Percentiles rank a stretch among this genome's conserved stretches.
Evolutionary conservation across 352 stramenopile genomes (phyloP).

Genomic region (Phytophthora pinifolia): DNA sequence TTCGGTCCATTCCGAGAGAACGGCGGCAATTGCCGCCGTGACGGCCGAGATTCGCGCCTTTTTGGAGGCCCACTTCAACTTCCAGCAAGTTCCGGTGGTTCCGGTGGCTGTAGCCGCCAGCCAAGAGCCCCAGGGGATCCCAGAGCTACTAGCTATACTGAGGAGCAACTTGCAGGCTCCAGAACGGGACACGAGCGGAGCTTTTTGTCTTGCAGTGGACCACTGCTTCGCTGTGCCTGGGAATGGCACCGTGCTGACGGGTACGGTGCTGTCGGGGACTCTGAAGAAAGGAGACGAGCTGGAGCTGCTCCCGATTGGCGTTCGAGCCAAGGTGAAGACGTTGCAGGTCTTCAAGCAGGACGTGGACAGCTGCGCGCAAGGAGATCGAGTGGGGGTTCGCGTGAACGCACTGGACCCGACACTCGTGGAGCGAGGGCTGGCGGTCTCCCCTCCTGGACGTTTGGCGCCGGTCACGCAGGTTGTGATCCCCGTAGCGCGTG

Average conservation of each 20-base stretch:
- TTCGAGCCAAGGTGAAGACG: conserved; percentile 95
- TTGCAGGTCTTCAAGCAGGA: conserved; percentile 97
- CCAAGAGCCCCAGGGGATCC: conserved; percentile 44
- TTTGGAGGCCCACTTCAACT: conserved; percentile 26
- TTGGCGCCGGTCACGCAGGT: conserved; percentile 54
- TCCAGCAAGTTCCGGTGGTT: conserved; percentile 69
- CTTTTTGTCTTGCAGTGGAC: conserved; percentile 95
- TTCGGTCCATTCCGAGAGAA: conserved; percentile 7
- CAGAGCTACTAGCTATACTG: conserved; percentile 51
- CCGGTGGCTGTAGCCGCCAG: conserved; percentile 62
- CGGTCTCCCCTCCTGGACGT: conserved; percentile 46
- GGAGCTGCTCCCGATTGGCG: conserved; percentile 86
- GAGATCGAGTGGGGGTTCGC: conserved; percentile 96
- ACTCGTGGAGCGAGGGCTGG: conserved; percentile 64
- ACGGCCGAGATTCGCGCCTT: conserved; percentile 67
- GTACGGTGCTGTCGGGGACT: conserved; percentile 88
- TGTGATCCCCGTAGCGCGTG: conserved; percentile 49
- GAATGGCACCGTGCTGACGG: conserved; percentile 97
- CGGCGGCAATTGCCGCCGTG: conserved; percentile 55
- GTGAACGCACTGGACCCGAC: conserved; percentile 74
- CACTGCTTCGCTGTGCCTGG: conserved; percentile 98
- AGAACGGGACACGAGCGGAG: conserved; percentile 40
- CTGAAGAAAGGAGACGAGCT: conserved; percentile 92
- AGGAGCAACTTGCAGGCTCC: conserved; percentile 38
- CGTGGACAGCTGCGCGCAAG: conserved; percentile 81